Base-by-base conservation (phyloP, 768 basidiomycete species). In the Rhizopogon vinicolor region DNA sequence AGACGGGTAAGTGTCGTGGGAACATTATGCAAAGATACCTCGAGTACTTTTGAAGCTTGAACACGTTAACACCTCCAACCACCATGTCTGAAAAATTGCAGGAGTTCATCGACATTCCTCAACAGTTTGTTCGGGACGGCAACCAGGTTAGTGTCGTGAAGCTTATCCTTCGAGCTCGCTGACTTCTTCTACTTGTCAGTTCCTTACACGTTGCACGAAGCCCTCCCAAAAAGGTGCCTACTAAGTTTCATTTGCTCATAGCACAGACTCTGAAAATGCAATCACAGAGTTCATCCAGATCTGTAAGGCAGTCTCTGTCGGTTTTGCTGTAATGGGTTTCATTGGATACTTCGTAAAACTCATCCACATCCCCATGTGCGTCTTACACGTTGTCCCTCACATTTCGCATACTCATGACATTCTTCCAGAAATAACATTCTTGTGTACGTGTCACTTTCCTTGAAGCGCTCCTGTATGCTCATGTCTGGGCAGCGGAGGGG, bases 261-360 rank as follows among this genome's bases (percentile, higher is more conserved):
- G n/a, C 9, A 37, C 40, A 52, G 5, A 37, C 31, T 33, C 28
- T 65, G 44, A 60, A 44, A 10, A 3, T 14, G 53, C 31, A 19
- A 49, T 33, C 59, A 18, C 70, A 99, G 97, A 99, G 71, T 99
- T 95, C 73, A 62, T 84, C 41, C 93, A 96, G 69, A 95, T 99
- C 61, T 98, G 88, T 77, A 89, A 86, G 70, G 97, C 97, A 35
- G 93, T 99, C 53, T 94, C 94, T 2, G 87, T 98, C 58, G 97
- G 97, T 13, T 99, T 99, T 67, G 93, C 88, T 50, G 91, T 99
- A 62, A 98, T 98, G 95, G 97, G 97, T 14, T 96, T 98, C 81
- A 94, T 99, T 70, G 97, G 97, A 14, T 99, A 96, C 78, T 89
- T 98, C 68, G 95, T 97, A 62, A 98, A 98, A 74, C 85, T 98